Percentiles rank a stretch among this genome's conserved stretches.
phyloP scores from a whole-genome alignment of 306 rosid genomes.

The Fragaria vesca region DNA sequence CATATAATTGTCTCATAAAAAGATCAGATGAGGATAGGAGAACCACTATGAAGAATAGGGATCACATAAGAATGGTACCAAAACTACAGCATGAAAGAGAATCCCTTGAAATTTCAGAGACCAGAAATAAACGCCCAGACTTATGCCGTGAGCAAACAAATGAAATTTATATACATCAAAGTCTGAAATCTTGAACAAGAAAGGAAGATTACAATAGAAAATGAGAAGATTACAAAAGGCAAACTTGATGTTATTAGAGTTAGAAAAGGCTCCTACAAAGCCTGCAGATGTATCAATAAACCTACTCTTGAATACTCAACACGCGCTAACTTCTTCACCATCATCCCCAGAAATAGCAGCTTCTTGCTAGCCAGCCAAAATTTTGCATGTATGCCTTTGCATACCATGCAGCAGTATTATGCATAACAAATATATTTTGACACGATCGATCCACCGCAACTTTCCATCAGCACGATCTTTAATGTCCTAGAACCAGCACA shows the following conservation, averaged over 20 bases:
- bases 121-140: conserved; percentile 60
- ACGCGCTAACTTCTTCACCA: conserved; percentile 37
- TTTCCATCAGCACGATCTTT: conserved; percentile 15
- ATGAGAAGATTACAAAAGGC: conserved; percentile 24
- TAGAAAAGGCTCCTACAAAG: conserved; percentile 53
- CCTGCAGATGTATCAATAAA: conserved; percentile 53
- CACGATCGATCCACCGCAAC: conserved; percentile 36
- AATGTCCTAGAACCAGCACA: conserved; percentile 37
- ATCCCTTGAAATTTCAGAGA: conserved; percentile 20
- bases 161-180: conserved; percentile 66
- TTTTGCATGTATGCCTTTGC: conserved; percentile 54
- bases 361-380: conserved; percentile 60
- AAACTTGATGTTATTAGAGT: conserved; percentile 53
- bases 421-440: conserved; percentile 8
- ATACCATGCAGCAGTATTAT: conserved; percentile 37
- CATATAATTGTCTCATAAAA: conserved; percentile 5
- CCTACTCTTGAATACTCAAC: conserved; percentile 39
- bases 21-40: conserved; percentile 11
- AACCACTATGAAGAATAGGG: conserved; percentile 7
- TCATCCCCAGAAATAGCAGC: conserved; percentile 51
- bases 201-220: conserved; percentile 14
- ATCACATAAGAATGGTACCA: not conserved
- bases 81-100: conserved; percentile 23
- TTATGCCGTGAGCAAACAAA: conserved; percentile 58
- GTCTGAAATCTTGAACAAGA: conserved; percentile 42